These are phyloP conservation scores for Colletotrichum sp. DNA, from an alignment of 2,329 filamentous ascomycete genomes.

Conservation along the genomic window DNA sequence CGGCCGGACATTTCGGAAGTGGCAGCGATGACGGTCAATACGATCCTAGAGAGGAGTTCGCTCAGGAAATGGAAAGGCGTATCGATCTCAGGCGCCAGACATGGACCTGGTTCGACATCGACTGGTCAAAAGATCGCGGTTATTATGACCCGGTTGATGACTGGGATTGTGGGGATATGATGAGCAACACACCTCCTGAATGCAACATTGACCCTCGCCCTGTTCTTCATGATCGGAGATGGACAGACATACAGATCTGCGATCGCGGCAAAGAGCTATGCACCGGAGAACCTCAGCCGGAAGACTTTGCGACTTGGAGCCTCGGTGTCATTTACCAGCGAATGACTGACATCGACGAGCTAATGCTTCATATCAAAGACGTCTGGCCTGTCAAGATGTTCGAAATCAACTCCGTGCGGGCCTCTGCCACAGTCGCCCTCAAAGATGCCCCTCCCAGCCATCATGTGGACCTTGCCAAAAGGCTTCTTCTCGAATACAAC, in stretches of 20 bases:
- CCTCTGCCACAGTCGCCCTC: background rate
- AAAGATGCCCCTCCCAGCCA: background rate
- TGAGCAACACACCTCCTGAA: background rate
- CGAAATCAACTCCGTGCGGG: no score
- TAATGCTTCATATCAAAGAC: background rate
- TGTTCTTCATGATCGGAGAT: background rate
- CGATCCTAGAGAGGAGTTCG: no score
- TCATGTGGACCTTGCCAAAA: background rate
- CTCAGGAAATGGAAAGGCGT: rapidly evolving
- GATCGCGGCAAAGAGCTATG: background rate
- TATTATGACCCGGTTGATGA: rapidly evolving
- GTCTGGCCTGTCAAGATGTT: background rate
- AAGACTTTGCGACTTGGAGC: rapidly evolving
- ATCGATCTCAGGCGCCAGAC: rapidly evolving
- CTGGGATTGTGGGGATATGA: rapidly evolving
- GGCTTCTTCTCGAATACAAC: rapidly evolving
- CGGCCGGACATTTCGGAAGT: no score
- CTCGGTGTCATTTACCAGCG: background rate
- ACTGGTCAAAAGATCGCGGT: rapidly evolving
- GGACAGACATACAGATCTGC: rapidly evolving
- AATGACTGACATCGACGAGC: background rate
- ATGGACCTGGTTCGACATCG: background rate
- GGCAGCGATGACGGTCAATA: no score
- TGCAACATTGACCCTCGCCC: background rate
- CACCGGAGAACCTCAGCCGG: background rate